Evolutionary conservation across 331 rosid species (phyloP), one percentile per base, ranked within the genome.

Genomic region (Ulmus americana): DNA sequence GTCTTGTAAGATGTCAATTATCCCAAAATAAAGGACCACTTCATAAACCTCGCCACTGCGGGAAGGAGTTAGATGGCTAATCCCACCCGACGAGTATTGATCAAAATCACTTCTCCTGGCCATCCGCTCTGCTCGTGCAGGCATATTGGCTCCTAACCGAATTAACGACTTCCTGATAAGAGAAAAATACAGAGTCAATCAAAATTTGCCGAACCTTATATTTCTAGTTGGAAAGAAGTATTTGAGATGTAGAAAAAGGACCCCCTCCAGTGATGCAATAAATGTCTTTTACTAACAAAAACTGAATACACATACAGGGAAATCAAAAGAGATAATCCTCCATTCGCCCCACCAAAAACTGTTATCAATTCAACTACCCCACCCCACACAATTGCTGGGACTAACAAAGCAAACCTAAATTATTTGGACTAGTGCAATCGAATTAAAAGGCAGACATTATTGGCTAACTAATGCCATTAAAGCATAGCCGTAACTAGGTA

Each of bases 81-180:
- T 76, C 64, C 95, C 96, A 43, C 82, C 82, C 39, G 77, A 70
- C 14, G 85, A 85, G 82, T 90, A 94, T 63, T 85, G 97, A 84
- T 94, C 95, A 0, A 90, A 90, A 69, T 94, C 99, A 39, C 97
- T 90, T 76, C 85, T 80, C 67, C 99, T 80, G 3, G 88, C 78
- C 80, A 90, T 61, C 64, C 80, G 84, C 82, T 94, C 99, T 1
- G 96, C 97, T 79, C 99, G 84, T 12, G 99, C 99, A 0, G 99
- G 99, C 96, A 90, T 85, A 64, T 94, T 94, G 58, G 99, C 95
- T 67, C 99, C 99, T 65, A 87, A 70, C 70, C 99, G 83, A 63
- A 94, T 94, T 77, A 90, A 68, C 5, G 99, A 79, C 72, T 87
- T 94, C 80, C 99, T 94, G 97, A 77, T 67, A 63, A 10, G 41